phyloP scores from a whole-genome alignment of 768 basidiomycete species.

The Hemileccinum impolitum region DNA sequence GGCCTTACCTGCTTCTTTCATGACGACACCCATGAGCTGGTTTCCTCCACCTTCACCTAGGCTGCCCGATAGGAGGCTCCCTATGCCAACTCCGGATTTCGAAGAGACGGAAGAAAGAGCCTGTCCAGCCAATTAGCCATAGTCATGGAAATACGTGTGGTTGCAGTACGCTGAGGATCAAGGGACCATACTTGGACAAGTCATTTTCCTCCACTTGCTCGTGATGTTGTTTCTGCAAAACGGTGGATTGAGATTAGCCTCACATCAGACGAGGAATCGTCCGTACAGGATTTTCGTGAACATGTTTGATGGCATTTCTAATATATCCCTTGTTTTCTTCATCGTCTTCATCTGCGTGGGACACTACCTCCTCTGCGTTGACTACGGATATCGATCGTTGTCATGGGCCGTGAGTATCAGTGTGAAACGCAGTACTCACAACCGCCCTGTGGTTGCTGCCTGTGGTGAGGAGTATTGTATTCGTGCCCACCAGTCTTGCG shows the following conservation, averaged over 20 bases:
- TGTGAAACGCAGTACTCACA: slow-evolving; percentile 15
- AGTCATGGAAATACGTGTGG: not conserved
- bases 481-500: slow-evolving; percentile 63
- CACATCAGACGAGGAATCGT: not conserved
- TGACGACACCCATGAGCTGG: slow-evolving; percentile 79
- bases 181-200: slow-evolving; percentile 18
- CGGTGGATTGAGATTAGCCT: not conserved
- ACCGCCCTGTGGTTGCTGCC: slow-evolving; percentile 22
- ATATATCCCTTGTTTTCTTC: slow-evolving; percentile 10
- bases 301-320: slow-evolving; percentile 19
- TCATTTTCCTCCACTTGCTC: slow-evolving; percentile 10
- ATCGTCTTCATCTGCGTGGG: slow-evolving; percentile 38
- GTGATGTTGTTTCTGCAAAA: slow-evolving; percentile 12
- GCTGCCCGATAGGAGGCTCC: slow-evolving; percentile 28
- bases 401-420: slow-evolving; percentile 8
- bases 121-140: slow-evolving; percentile 19
- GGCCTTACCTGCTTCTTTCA: slow-evolving; percentile 75
- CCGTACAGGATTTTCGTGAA: slow-evolving; percentile 19
- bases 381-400: slow-evolving; percentile 37
- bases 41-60: slow-evolving; percentile 47
- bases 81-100: slow-evolving; percentile 31
- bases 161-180: slow-evolving; percentile 15
- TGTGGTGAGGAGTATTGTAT: slow-evolving; percentile 55
- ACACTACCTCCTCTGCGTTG: slow-evolving; percentile 58
- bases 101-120: slow-evolving; percentile 6